Evolutionary conservation across 352 stramenopile genomes (phyloP).

Genomic region (Globisporangium perplexum): DNA sequence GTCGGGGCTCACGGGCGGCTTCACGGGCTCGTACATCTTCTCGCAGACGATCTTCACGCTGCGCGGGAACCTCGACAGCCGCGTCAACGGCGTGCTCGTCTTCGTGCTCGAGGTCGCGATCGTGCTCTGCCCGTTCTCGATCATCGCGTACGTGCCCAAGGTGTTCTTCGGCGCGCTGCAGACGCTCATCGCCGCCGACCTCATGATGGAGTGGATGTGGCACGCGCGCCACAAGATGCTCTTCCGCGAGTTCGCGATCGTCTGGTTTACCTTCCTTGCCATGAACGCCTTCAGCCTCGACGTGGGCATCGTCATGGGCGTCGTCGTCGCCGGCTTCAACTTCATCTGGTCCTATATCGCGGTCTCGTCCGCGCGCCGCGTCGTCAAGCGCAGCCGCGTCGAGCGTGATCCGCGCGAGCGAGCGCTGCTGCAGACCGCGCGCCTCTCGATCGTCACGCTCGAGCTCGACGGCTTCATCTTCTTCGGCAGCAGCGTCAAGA

Average conservation of each 20-base stretch:
- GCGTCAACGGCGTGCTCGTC: conserved; percentile 67
- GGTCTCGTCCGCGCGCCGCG: conserved; percentile 60
- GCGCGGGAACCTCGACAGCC: conserved; percentile 67
- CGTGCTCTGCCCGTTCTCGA: conserved; percentile 89
- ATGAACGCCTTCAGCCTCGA: conserved; percentile 95
- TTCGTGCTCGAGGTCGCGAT: conserved; percentile 70
- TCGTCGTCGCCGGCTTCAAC: conserved; percentile 87
- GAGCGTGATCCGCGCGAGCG: conserved; percentile 75
- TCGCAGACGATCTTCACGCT: conserved; percentile 94
- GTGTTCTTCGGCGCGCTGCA: conserved; percentile 97
- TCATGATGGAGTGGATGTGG: conserved; percentile 97
- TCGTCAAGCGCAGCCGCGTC: conserved; percentile 78
- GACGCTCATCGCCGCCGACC: conserved; percentile 95
- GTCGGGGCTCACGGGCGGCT: conserved; percentile 94
- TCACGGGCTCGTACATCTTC: conserved; percentile 99
- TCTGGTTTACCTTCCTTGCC: conserved; percentile 91
- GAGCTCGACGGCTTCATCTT: conserved; percentile 87
- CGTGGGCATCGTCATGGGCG: conserved; percentile 92
- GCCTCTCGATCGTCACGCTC: conserved; percentile 81
- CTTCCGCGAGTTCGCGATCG: conserved; percentile 89
- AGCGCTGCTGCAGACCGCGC: conserved; percentile 58
- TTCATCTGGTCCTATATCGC: conserved; percentile 84
- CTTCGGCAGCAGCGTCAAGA: conserved; percentile 83
- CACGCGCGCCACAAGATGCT: conserved; percentile 85
- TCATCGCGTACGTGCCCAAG: conserved; percentile 95